Evolutionary conservation across 2,329 filamentous ascomycete species (phyloP).

Genomic region (Drechslera avenae): DNA sequence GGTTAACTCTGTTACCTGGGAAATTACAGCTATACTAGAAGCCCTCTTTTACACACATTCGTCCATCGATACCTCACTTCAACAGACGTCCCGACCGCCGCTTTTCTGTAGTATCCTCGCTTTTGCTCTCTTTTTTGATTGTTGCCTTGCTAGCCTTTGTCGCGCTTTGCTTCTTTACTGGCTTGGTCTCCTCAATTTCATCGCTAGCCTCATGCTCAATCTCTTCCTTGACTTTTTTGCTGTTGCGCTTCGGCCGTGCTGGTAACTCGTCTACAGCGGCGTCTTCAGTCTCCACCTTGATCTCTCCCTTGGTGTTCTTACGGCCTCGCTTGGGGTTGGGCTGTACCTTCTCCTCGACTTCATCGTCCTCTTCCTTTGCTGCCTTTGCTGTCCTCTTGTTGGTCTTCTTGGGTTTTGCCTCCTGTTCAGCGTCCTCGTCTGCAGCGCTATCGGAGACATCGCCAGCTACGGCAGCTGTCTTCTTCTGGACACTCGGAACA

Average conservation of each 20-base stretch:
- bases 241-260: constrained; percentile 8
- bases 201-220: constrained; percentile 32
- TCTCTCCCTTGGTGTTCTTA: constrained; percentile 30
- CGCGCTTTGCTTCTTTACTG: constrained; percentile 34
- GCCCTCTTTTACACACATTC: not conserved
- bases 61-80: constrained; percentile 8
- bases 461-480: constrained; percentile 65
- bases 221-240: constrained; percentile 20
- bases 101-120: constrained; percentile 19
- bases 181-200: constrained; percentile 25
- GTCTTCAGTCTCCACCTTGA: constrained; percentile 28
- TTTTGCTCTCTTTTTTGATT: constrained; percentile 15
- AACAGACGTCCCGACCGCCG: constrained; percentile 34
- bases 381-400: constrained; percentile 44
- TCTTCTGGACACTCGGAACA: constrained; percentile 85
- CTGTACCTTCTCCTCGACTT: constrained; percentile 16
- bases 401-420: constrained; percentile 38
- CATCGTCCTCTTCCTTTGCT: constrained; percentile 30
- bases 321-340: constrained; percentile 27
- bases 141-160: constrained; percentile 20
- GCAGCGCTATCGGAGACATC: constrained; percentile 52
- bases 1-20: not conserved
- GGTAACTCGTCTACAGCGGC: constrained; percentile 27
- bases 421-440: constrained; percentile 28
- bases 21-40: not conserved